A percentile compares a stretch with the other conserved stretches of the same genome.
These are phyloP conservation scores for Periconia macrospinosa DNA, from an alignment of 2,329 filamentous ascomycete species.

Conservation along the genomic window DNA sequence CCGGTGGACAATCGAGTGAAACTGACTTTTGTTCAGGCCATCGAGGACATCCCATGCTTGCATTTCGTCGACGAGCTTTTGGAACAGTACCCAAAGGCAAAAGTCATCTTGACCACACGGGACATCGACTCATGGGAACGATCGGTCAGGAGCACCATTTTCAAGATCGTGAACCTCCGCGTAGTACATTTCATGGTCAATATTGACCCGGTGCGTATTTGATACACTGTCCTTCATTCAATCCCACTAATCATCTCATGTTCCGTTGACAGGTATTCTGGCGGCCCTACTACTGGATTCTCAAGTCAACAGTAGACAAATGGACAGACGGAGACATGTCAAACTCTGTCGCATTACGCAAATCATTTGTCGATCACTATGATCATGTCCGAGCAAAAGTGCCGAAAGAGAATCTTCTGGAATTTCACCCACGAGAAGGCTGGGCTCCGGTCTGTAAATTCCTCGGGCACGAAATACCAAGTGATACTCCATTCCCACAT, in stretches of 20 bases:
- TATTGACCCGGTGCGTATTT: not conserved
- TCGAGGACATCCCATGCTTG: slow-evolving; percentile 54
- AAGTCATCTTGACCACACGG: slow-evolving; percentile 68
- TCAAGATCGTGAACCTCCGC: slow-evolving; percentile 26
- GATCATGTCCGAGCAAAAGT: too few relatives aligned
- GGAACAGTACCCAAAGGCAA: slow-evolving; percentile 71
- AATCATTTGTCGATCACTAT: too few relatives aligned
- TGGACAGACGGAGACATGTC: too few relatives aligned
- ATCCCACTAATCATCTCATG: not conserved
- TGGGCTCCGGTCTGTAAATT: too few relatives aligned
- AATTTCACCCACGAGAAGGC: too few relatives aligned
- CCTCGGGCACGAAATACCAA: too few relatives aligned
- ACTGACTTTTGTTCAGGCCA: slow-evolving; percentile 3
- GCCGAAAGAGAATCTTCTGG: too few relatives aligned
- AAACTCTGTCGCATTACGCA: too few relatives aligned
- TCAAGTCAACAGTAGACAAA: too few relatives aligned
- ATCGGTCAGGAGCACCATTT: slow-evolving; percentile 26
- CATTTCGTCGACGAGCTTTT: slow-evolving; percentile 71
- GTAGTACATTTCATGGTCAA: slow-evolving; percentile 13
- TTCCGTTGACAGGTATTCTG: not conserved
- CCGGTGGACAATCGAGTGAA: slow-evolving; percentile 4
- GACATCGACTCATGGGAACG: slow-evolving; percentile 65
- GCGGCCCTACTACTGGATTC: not conserved
- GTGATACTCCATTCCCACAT: too few relatives aligned
- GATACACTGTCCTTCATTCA: not conserved